Percentiles rank a stretch among this genome's conserved stretches.
Evolutionary conservation across 1,284 basidiomycete genomes (phyloP).

Genomic region (Leccinum ponderosum): DNA sequence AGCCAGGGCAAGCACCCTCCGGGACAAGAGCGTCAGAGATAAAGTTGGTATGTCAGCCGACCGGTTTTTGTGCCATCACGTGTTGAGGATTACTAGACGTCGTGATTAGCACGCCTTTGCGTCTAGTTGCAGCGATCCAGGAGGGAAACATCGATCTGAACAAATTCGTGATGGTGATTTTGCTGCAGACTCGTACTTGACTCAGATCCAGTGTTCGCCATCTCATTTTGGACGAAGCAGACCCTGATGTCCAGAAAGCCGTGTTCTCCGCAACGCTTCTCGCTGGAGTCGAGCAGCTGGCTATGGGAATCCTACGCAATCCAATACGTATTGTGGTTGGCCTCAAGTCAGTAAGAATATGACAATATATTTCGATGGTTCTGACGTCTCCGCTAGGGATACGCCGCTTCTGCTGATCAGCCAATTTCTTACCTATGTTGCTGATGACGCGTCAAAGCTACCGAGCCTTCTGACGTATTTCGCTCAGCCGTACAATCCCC

Average conservation of each 20-base stretch:
- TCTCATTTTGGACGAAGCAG: constrained; percentile 89
- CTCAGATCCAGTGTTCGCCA: constrained; percentile 65
- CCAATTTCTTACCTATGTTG: constrained; percentile 90
- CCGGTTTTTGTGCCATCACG: background rate
- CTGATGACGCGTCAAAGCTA: constrained; percentile 91
- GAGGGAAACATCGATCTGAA: constrained; percentile 64
- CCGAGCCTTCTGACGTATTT: constrained; percentile 82
- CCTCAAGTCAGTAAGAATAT: constrained; percentile 63
- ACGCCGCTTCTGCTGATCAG: constrained; percentile 81
- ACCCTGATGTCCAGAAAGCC: constrained; percentile 77
- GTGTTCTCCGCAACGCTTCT: constrained; percentile 96
- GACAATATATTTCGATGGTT: constrained; percentile 1
- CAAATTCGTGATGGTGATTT: constrained; percentile 53
- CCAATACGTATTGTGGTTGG: constrained; percentile 93
- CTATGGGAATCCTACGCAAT: constrained; percentile 80
- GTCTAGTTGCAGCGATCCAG: constrained; percentile 74
- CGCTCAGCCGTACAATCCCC: constrained; percentile 85
- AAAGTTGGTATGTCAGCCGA: constrained; percentile 64
- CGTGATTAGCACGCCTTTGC: constrained; percentile 79
- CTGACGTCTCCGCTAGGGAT: constrained; percentile 60
- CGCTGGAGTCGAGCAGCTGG: constrained; percentile 83
- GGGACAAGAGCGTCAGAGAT: constrained; percentile 65
- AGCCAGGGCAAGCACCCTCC: constrained; percentile 74
- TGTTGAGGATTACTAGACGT: constrained; percentile 52
- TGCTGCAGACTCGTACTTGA: constrained; percentile 2